Base-by-base conservation (phyloP, 2,329 filamentous ascomycete species). In the Setomelanomma holmii region DNA sequence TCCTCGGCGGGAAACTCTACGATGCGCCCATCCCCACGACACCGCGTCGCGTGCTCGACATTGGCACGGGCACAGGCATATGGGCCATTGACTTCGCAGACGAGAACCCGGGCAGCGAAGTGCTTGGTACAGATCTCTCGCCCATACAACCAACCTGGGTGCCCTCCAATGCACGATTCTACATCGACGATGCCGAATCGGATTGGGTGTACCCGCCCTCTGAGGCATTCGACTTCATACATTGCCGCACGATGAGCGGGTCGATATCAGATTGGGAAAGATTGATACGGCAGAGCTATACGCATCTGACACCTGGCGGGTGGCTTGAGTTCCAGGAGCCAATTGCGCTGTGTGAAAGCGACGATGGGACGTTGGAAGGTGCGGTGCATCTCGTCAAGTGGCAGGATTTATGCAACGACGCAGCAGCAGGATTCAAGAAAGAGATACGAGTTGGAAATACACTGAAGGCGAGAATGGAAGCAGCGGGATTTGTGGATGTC, bases 41-140 rank as follows among this genome's bases (percentile, higher is more conserved):
- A 4, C 61, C 64, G 4, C 40, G 47, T 24, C 57, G 69, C 21
- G 66, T 73, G 11, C 67, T 75, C 20, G 72, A 75, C 55, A 55
- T 79, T 4, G 76, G 76, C 20, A 78, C 76, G 0, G 70, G 73
- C 20, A 76, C 74, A 0, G 73, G 74, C 27, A 75, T 76, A 35
- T 76, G 74, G 74, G 71, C 72, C 23, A 71, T 76, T 20, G 74
- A 76, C 53, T 69, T 74, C 45, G 74, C 70, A 20, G 73, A 75
- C 50, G 65, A 70, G 53, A 56, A 74, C 36, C 72, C 71, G 1
- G 65, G 57, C 30, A 56, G 63, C 16, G 63, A 72, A n/a, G 67
- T 76, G 36, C 34, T 73, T 3, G 73, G 74, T 43, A 75, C 68
- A 19, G 73, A 76, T 39, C 61, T 76, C 5, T 65, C 57, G 5